Base-by-base conservation (phyloP, 371 early-diverging fungal species). In the Apophysomyces ossiformis region DNA sequence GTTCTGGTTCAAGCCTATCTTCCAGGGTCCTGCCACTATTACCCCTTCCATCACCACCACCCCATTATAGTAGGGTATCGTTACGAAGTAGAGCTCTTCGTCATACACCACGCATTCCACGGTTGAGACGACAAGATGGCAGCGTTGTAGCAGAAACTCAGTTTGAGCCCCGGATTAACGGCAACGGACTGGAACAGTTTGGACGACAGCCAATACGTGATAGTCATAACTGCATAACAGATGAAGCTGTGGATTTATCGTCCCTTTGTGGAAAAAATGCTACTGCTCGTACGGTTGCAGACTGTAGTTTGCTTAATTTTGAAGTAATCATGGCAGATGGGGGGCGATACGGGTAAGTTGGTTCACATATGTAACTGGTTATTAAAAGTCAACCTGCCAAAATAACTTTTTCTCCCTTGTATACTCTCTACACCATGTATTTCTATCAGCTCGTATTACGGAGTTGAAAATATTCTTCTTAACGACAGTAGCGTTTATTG, bases 401-500 rank as follows among this genome's bases (percentile, higher is more conserved):
- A 26, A 26, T 26, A 26, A 26, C 32, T 26, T 26, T 26, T 26
- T 1, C 3, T 26, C 3, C 32, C 2, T 26, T 26, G 21, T 26
- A 13, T 45, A 45, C 46, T 45, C 38, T 64, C 45, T 15, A 15
- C 56, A 38, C 54, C 57, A 57, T 37, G 57, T 59, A 18, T 36
- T 38, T 58, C 21, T 6, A 46, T 35, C 37, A 71, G 75, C 21
- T 58, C 71, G 0, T 21, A 56, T 2, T 75, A 71, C 65, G 61
- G 69, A 41, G 69, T 75, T 5, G 67, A 75, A 21, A 75, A 75
- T 44, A 71, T 75, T 26, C 56, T 75, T n/a, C 71, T 61, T 26
- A 68, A 75, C 47, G 75, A 75, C 62, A 63, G 47, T 36, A 37
- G 64, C 4, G 75, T 75, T 11, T 75, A 71, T 32, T 75, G 75